Evolutionary conservation across 1,284 basidiomycete species (phyloP).

Genomic region (Ustilago cynodontis): DNA sequence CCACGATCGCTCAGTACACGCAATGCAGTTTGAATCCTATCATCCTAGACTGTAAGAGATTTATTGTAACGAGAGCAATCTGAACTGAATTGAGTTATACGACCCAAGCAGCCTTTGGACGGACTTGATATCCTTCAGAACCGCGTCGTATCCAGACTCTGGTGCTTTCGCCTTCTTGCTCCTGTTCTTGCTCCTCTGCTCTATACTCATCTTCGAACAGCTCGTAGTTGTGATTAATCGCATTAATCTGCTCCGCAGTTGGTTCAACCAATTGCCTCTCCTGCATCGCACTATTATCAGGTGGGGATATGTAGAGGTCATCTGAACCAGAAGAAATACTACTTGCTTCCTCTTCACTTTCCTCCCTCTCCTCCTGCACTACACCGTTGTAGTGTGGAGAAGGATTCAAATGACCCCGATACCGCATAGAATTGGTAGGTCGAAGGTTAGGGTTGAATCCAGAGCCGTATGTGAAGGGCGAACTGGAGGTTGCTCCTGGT

Average conservation of each 20-base stretch:
- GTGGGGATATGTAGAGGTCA: neutral
- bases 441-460: conserved; percentile 67
- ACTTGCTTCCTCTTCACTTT: neutral
- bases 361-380: neutral
- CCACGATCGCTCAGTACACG: too few relatives aligned
- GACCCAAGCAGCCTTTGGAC: conserved; percentile 21
- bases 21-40: too few relatives aligned
- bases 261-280: neutral
- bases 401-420: neutral
- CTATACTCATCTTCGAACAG: neutral
- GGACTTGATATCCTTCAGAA: conserved; percentile 54
- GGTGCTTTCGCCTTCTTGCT: neutral
- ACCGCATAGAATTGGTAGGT: conserved; percentile 20
- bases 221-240: neutral
- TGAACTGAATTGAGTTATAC: too few relatives aligned
- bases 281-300: too few relatives aligned
- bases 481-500: conserved; percentile 70
- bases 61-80: too few relatives aligned
- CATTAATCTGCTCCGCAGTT: neutral
- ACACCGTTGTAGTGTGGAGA: neutral
- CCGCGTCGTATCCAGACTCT: conserved; percentile 32
- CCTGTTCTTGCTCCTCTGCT: neutral
- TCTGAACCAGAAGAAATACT: conserved; percentile 23
- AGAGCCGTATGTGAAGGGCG: conserved; percentile 87
- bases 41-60: too few relatives aligned